Evolutionary conservation across 768 basidiomycete genomes (phyloP), one percentile per base, ranked within the genome.

Genomic region (Russula ochroleuca): DNA sequence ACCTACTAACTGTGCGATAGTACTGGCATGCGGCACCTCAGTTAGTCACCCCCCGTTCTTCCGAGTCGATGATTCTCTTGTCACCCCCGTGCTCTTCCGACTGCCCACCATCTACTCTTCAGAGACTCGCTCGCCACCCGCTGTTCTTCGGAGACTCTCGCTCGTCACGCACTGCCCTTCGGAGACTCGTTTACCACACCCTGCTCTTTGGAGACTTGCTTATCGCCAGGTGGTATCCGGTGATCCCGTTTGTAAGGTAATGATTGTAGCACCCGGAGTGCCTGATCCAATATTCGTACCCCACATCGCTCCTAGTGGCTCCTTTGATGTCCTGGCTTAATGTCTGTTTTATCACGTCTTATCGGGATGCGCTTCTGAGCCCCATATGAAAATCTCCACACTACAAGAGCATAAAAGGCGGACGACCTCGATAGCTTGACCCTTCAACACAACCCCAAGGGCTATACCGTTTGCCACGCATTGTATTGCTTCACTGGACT

Each of bases 391-490:
- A 57, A 37, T n/a, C 31, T 23, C n/a, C 10, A 35, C 38, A 49
- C 23, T 31, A 38, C 25, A 48, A 23, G 54, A 17, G 54, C 64
- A 61, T 65, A 65, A 65, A 65, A 57, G 61, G 54, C 23, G 19
- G 38, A 28, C 7, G 50, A 43, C 15, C 37, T 37, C n/a, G 19
- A 7, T 15, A 5, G 21, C 43, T 11, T 28, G 23, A 50, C 9
- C 31, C 17, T 37, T n/a, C 35, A n/a, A 43, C 28, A 33, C 63
- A 41, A 21, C 47, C 58, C 53, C 58, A 25, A 31, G 17, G 15
- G 21, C 7, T 10, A 57, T 19, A 35, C 28, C 17, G 10, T n/a
- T 40, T 45, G 23, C 9, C 40, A 52, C 17, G 38, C 33, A 41
- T 38, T 37, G 35, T 50, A 25, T 61, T 45, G 35, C 23, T 52